These are phyloP conservation scores for Artomyces pyxidatus DNA, from an alignment of 768 basidiomycete genomes.

Conservation along the genomic window DNA sequence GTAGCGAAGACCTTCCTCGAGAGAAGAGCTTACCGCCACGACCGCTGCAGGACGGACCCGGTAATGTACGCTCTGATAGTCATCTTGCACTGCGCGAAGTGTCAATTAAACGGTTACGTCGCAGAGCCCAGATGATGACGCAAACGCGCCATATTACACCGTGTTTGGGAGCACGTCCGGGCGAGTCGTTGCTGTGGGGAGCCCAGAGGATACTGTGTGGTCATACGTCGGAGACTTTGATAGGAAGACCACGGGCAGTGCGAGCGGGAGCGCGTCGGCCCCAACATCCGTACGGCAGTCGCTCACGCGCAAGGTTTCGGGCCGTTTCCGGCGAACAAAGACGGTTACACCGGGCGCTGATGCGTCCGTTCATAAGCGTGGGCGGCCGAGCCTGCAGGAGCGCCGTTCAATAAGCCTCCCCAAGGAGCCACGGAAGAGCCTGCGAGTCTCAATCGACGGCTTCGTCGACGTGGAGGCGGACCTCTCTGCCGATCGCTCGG, in stretches of 20 bases:
- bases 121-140: not conserved
- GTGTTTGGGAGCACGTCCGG: slow-evolving; percentile 1
- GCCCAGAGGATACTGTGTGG: not conserved
- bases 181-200: slow-evolving; percentile 5
- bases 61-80: not conserved
- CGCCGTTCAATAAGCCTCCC: slow-evolving; percentile 4
- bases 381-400: slow-evolving; percentile 5
- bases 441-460: slow-evolving; percentile 8
- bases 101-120: not conserved
- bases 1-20: not conserved
- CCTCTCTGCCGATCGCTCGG: not conserved
- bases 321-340: slow-evolving; percentile 4
- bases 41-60: not conserved
- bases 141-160: not conserved
- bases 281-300: not conserved
- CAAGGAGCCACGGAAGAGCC: slow-evolving; percentile 8
- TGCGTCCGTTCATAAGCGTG: not conserved
- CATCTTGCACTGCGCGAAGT: not conserved
- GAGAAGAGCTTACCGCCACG: not conserved
- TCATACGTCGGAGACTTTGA: not conserved
- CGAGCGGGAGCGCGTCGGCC: not conserved
- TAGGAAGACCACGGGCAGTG: not conserved
- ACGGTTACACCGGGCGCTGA: not conserved
- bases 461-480: not conserved
- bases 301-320: slow-evolving; percentile 14